Conservation (phyloP, 441 rosid species). For the Gossypium laxum region DNA sequence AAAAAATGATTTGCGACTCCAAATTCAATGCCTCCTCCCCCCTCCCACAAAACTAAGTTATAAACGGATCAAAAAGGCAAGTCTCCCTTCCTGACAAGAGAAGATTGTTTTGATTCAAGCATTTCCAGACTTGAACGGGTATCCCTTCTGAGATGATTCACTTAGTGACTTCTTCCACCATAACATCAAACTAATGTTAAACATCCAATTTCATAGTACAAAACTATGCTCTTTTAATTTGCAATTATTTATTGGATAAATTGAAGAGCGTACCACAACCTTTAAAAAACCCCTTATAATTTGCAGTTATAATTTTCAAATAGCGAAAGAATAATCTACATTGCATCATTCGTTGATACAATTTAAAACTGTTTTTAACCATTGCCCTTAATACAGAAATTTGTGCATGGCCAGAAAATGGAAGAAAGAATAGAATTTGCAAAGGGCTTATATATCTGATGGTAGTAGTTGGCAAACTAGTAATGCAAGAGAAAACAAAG, state of each 20-base stretch:
- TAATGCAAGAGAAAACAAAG: not conserved
- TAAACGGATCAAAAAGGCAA: no score
- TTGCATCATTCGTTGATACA: not conserved
- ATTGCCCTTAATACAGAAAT: not conserved
- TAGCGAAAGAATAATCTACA: not conserved
- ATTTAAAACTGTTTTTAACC: not conserved
- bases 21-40: no score
- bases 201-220: no score
- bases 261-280: not conserved
- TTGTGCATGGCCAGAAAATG: slow-evolving; percentile 1
- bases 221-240: no score
- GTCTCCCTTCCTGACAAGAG: no score
- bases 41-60: no score
- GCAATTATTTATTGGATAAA: not conserved
- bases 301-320: not conserved
- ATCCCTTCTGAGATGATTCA: no score
- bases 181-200: no score
- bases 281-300: not conserved
- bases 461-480: not conserved
- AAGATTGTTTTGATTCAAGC: no score
- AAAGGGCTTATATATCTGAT: not conserved
- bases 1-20: no score
- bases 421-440: not conserved
- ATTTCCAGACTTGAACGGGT: no score
- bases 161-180: no score